phyloP scores from a whole-genome alignment of 345 rosid genomes.

The Trapa incisa region DNA sequence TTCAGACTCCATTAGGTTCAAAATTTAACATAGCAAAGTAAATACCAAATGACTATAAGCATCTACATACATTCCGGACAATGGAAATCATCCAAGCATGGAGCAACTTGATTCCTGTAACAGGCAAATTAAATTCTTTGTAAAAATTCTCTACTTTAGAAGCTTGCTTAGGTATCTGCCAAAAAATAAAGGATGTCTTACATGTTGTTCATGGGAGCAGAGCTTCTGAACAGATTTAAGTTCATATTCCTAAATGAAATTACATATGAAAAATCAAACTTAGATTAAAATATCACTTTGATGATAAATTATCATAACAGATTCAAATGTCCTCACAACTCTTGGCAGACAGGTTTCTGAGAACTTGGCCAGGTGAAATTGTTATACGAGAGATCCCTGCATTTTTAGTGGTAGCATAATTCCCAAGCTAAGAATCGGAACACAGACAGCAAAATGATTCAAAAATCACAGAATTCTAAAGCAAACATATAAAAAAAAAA shows the following conservation, averaged over 20 bases:
- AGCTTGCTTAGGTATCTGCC: too few species aligned
- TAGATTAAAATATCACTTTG: background rate
- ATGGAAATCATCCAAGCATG: conserved; percentile 22
- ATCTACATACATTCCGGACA: conserved; percentile 15
- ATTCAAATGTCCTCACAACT: conserved; percentile 19
- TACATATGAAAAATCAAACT: background rate
- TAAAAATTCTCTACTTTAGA: too few species aligned
- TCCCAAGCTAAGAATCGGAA: background rate
- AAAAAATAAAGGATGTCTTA: conserved; percentile 13
- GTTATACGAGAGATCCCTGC: conserved; percentile 50
- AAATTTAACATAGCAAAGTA: too few species aligned
- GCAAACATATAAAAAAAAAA: conserved; percentile 6
- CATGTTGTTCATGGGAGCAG: conserved; percentile 16
- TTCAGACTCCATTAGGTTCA: background rate
- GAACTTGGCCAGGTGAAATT: conserved; percentile 26
- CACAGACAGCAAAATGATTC: background rate
- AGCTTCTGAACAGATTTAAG: conserved; percentile 30
- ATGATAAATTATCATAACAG: background rate
- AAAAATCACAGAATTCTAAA: background rate
- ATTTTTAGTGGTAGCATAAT: background rate
- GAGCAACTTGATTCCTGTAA: conserved; percentile 14
- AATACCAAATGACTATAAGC: background rate
- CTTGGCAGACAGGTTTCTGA: conserved; percentile 20
- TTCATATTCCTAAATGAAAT: conserved; percentile 24
- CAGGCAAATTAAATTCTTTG: background rate